Evolutionary conservation across 179 eudicot species (phyloP).

Genomic region (Pouteria campechiana): DNA sequence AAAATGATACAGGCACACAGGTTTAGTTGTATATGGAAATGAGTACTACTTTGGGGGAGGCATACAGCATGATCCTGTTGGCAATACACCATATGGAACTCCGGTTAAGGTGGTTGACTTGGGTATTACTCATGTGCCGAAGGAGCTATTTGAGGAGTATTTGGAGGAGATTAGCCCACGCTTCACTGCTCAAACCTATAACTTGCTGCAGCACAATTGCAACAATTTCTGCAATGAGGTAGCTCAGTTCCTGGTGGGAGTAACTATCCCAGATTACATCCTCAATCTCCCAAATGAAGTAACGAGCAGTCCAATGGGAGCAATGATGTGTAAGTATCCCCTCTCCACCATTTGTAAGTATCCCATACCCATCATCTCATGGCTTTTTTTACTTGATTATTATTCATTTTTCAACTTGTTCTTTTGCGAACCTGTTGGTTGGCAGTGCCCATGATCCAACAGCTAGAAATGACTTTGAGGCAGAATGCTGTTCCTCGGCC

Average conservation of each 20-base stretch:
- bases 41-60: conserved; percentile 97
- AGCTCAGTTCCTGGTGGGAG: conserved; percentile 79
- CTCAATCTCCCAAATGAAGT: conserved; percentile 90
- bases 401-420: background rate
- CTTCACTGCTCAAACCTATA: conserved; percentile 87
- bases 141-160: conserved; percentile 72
- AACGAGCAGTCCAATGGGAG: conserved; percentile 79
- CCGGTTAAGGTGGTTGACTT: conserved; percentile 67
- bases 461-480: conserved; percentile 64
- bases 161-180: conserved; percentile 85
- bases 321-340: conserved; percentile 57
- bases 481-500: conserved; percentile 72
- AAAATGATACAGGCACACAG: conserved; percentile 70
- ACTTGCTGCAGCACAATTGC: conserved; percentile 74
- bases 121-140: conserved; percentile 81
- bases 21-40: conserved; percentile 79
- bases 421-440: too few species aligned
- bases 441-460: conserved; percentile 84
- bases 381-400: background rate
- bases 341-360: background rate
- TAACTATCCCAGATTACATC: conserved; percentile 73
- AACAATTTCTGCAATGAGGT: conserved; percentile 96
- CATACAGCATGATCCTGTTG: conserved; percentile 59
- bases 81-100: conserved; percentile 71
- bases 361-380: background rate